These are phyloP conservation scores for Wickerhamomyces hampshirensis DNA, from an alignment of 805 yeast genomes.

Conservation along the genomic window DNA sequence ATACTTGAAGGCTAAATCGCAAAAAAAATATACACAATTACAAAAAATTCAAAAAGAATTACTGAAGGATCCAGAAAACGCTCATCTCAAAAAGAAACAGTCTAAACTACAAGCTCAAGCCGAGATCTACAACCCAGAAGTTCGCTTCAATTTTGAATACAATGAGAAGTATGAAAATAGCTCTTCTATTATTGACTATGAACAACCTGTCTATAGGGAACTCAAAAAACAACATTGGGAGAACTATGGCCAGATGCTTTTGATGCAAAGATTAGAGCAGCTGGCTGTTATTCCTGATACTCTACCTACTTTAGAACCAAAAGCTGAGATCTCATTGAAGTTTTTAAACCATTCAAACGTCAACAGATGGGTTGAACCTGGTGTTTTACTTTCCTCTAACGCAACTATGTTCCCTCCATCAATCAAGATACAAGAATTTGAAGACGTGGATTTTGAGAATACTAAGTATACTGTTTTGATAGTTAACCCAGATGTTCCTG, in stretches of 20 bases:
- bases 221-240: conserved; percentile 71
- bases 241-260: conserved; percentile 59
- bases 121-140: conserved; percentile 81
- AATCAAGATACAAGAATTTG: conserved; percentile 71
- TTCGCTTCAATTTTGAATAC: conserved; percentile 57
- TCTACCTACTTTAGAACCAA: conserved; percentile 80
- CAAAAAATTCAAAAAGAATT: conserved; percentile 30
- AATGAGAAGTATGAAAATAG: conserved; percentile 33
- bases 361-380: conserved; percentile 74
- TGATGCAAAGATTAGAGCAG: conserved; percentile 90
- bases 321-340: conserved; percentile 66
- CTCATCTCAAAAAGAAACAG: conserved; percentile 21
- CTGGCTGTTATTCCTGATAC: conserved; percentile 89
- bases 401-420: conserved; percentile 76
- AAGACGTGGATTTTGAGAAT: conserved; percentile 31
- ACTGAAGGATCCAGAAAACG: conserved; percentile 10
- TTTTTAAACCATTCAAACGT: conserved; percentile 67
- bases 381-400: conserved; percentile 64
- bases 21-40: conserved; percentile 36
- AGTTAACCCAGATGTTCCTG: conserved; percentile 92
- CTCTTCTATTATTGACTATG: conserved; percentile 51
- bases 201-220: conserved; percentile 76
- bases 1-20: conserved; percentile 46
- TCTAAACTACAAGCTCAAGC: conserved; percentile 46
- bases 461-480: conserved; percentile 71